phyloP scores from a whole-genome alignment of 192 early-diverging fungal species.

The Podila epigama region DNA sequence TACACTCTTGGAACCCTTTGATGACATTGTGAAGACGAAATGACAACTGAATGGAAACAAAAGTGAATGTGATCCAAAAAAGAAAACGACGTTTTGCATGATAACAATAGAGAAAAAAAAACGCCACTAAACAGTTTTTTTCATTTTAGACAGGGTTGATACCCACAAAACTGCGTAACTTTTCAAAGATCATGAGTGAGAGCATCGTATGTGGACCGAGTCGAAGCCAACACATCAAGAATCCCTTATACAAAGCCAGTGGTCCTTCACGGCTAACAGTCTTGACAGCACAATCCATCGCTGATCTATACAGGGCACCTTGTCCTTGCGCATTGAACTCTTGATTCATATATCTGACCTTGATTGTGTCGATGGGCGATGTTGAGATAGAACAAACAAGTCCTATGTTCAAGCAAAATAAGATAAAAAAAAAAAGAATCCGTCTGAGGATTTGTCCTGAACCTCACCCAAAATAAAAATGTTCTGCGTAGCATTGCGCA shows the following conservation, averaged over 20 bases:
- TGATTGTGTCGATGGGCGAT: constrained; percentile 45
- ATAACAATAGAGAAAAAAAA: too few species aligned
- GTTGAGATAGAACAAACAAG: constrained; percentile 43
- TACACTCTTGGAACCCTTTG: too few species aligned
- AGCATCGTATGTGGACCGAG: constrained; percentile 63
- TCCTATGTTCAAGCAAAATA: constrained; percentile 23
- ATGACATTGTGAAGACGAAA: too few species aligned
- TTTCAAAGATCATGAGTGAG: constrained; percentile 58
- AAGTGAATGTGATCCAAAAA: too few species aligned
- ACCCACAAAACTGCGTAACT: constrained; percentile 42
- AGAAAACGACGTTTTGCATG: too few species aligned
- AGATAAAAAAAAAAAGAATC: neutral
- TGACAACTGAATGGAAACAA: too few species aligned
- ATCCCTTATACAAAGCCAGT: constrained; percentile 57
- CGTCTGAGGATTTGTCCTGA: too few species aligned
- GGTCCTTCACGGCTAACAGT: constrained; percentile 53
- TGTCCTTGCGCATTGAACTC: constrained; percentile 36
- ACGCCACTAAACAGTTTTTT: neutral
- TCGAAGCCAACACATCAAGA: constrained; percentile 58
- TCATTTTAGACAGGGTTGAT: constrained; percentile 40
- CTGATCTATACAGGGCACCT: constrained; percentile 26
- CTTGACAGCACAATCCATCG: constrained; percentile 41
- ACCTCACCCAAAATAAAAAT: too few species aligned
- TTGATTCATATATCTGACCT: constrained; percentile 53
- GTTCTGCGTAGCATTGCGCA: too few species aligned